Base-by-base conservation (phyloP, 257 asterid genomes). In the Solanum dulcamara region DNA sequence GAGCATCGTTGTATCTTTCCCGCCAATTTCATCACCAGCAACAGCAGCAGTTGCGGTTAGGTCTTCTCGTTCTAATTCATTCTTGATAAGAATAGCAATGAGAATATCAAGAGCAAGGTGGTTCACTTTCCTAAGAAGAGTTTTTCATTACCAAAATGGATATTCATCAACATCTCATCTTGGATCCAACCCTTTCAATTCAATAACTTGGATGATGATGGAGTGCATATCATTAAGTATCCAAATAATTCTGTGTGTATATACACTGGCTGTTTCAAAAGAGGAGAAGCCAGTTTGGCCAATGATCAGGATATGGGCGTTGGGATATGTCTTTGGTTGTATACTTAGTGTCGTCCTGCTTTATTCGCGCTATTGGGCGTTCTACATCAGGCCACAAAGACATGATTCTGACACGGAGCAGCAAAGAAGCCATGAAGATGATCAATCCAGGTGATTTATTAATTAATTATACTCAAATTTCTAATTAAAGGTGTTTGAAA, bases 221-320 rank as follows among this genome's bases (percentile, higher is more conserved):
- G 98, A 96, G 80, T 89, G 89, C 38, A 42, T 93, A 8, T 88
- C 91, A 7, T 88, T 93, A 88, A 88, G 79, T 38, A 88, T 92
- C 59, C 99, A 96, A 86, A 89, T 93, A 75, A 72, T 86, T 37
- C 20, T 89, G 30, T 85, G 91, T 7, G 64, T 80, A 7, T 92
- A 92, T 75, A 90, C 93, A 30, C 81, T 96, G 83, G 60, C 90
- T 37, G 83, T 90, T n/a, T 90, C 99, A 66, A 89, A 85, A 85
- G 85, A 38, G 68, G 99, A 96, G 86, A 94, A 87, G 30, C 98
- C 99, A 10, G 92, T 95, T 85, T 96, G 98, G 98, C 98, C 97
- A 18, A 95, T 96, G 98, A n/a, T n/a, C n/a, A 88, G 97, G 86
- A 71, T 95, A 20, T 96, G 98, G 99, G 92, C 90, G 28, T 55